Percentiles rank a stretch among this genome's conserved stretches.
These are phyloP conservation scores for Pulveroboletus ravenelii DNA, from an alignment of 768 basidiomycete species.

Conservation along the genomic window DNA sequence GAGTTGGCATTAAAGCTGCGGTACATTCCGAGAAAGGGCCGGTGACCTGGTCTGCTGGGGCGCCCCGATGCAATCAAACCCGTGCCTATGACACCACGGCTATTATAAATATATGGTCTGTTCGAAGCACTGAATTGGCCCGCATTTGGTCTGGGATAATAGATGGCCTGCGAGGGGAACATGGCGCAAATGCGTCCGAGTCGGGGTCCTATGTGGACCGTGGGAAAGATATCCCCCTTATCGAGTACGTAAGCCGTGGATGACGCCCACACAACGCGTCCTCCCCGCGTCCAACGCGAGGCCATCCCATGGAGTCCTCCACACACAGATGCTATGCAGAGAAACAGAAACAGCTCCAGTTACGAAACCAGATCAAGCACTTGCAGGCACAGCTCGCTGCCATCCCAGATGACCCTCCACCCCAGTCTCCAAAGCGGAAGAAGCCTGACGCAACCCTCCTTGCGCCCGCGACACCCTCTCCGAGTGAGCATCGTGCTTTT, in stretches of 20 bases:
- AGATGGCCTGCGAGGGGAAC: constrained; percentile 4
- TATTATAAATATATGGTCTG: constrained; percentile 7
- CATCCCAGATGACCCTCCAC: constrained; percentile 25
- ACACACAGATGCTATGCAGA: constrained; percentile 38
- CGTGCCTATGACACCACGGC: constrained; percentile 1
- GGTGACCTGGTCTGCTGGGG: constrained; percentile 8
- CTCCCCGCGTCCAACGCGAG: constrained; percentile 11
- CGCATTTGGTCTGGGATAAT: constrained; percentile 4
- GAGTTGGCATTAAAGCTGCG: constrained; percentile 23
- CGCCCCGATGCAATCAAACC: constrained; percentile 8
- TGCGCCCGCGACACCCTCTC: constrained; percentile 57
- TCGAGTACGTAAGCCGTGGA: constrained; percentile 16
- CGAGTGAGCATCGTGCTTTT: constrained; percentile 44
- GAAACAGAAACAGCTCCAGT: constrained; percentile 40
- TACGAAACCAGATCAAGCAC: constrained; percentile 50
- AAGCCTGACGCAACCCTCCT: constrained; percentile 35
- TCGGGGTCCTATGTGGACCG: neutral
- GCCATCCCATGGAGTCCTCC: constrained; percentile 50
- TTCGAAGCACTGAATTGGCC: neutral
- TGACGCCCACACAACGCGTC: constrained; percentile 23
- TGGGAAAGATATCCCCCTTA: constrained; percentile 9
- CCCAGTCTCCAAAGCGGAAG: constrained; percentile 48
- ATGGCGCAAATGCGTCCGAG: constrained; percentile 11
- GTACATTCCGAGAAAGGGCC: constrained; percentile 31
- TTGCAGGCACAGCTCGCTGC: constrained; percentile 53